Evolutionary conservation across 331 rosid genomes (phyloP), one percentile per base, ranked within the genome.

Genomic region (Prunus yedoensis): DNA sequence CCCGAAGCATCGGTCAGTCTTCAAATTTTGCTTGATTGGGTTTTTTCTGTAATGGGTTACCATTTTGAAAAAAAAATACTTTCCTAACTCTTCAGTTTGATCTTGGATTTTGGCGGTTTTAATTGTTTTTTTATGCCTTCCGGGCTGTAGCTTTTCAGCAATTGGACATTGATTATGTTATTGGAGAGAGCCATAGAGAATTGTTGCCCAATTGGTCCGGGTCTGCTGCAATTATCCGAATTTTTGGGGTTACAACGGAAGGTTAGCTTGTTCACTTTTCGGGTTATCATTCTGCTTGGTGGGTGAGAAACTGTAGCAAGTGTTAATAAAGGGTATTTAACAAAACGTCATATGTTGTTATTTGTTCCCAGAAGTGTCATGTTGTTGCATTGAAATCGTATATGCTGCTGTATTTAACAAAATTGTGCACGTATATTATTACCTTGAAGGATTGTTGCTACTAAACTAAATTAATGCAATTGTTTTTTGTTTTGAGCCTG

Each of bases 201-300:
- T 85, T 94, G 91, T 32, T 88, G 74, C 96, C 96, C 0, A 89
- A 88, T 45, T 78, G 88, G 14, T 80, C 92, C 56, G 97, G 97
- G 43, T 85, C 96, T 1, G 92, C 97, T 27, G 96, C 97, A 51
- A 86, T 94, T 77, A 88, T 94, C 78, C 85, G 96, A 80, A 89
- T 92, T 68, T 94, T 92, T 46, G 99, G 97, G 46, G 99, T 92
- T 46, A 87, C 99, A 3, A 90, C 69, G 83, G 97, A 94, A 89
- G 99, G 99, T 88, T 71, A 76, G 97, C 50, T 57, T 43, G 20
- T 57, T 23, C 46, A 70, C 53, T 57, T 70, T 56, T 30, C 3
- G 2, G 27, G 7, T 54, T 70, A 49, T 58, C 32, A 75, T 73
- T 23, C 15, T 58, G 54, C 54, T 20, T n/a, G n/a, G n/a, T n/a